Base-by-base conservation (phyloP, 2,329 filamentous ascomycete species). In the Cercospora sp. region DNA sequence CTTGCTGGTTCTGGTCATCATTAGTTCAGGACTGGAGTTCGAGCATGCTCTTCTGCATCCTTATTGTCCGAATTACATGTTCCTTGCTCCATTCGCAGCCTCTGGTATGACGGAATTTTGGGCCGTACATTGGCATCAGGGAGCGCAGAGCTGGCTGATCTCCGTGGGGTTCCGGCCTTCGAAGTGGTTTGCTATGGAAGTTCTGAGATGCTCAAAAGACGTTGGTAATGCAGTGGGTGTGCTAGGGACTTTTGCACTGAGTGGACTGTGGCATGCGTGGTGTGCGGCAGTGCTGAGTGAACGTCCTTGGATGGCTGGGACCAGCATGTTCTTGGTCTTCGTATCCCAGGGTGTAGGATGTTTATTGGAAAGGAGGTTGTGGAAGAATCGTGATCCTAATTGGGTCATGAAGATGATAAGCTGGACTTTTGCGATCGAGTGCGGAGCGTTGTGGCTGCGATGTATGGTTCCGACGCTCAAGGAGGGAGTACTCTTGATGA, bases 181-280 rank as follows among this genome's bases (percentile, higher is more conserved):
- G 6, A 31, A 45, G 16, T 30, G 8, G 10, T 5, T 63, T 26
- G 63, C 55, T 10, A 26, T 26, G 10, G 30, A 39, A n/a, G 10
- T 57, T n/a, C n/a, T 55, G 6, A 31, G 45, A 23, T 39, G 16
- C 3, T 36, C 3, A 1, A 48, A 33, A 31, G 30, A 42, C 16
- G 18, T 63, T 39, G 66, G 57, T 2, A 53, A 36, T 10, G 66
- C 66, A 1, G 63, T 20, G 12, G 66, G 66, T 6, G 58, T 68
- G 7, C 18, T 68, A 1, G 31, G 62, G 9, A 33, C 66, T 5
- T 68, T 68, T 42, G 59, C 62, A 5, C 45, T 68, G 9, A 68
- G 66, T 53, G 66, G 66, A 1, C 7, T 68, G 3, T 68, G 66
- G 66, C 66, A 68, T 53, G 66, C 42, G 31, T 68, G 66, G 66